Base-by-base conservation (phyloP, 495 filamentous ascomycete genomes). In the Lepidopterella palustris region DNA sequence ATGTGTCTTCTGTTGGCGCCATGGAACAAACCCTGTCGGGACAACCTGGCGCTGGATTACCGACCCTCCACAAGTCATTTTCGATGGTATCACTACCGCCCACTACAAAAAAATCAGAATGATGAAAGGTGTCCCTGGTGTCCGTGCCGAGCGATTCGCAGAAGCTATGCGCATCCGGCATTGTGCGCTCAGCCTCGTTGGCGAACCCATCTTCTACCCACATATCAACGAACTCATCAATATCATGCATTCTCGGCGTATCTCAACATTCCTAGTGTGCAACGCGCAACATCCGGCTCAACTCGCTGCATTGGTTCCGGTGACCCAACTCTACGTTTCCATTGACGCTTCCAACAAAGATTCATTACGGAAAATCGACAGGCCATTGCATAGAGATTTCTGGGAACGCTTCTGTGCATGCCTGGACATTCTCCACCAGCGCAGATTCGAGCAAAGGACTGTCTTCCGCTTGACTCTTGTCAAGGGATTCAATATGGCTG, bases 91-190 rank as follows among this genome's bases (percentile, higher is more conserved):
- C 60, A 95, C 93, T 67, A 86, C 86, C 45, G 89, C 86, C 18
- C 92, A 97, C 73, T 95, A 96, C 77, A 82, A 90, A 68, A 97
- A 97, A 73, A 97, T 97, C 75, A 95, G 95, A 72, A 90, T 93
- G 89, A 79, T 97, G 80, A 86, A 87, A 53, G 92, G 92, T 52
- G 87, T 97, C 1, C 92, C 92, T 0, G 92, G 92, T 8, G 89
- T 97, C 5, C 82, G 92, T 8, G 88, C 92, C 0, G 92, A 96
- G 72, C 80, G 92, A 13, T 97, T 95, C 68, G 84, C 84, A 4
- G 92, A 97, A 73, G 92, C 92, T 0, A 92, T 96, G 87, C 80
- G 84, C 26, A 95, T 97, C 61, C 81, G 88, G 1, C 92, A 97
- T 72, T 97, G 92, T 71, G 92, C 92, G 0, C 77, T 97, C 21